Evolutionary conservation across 1,139 yeast genomes (phyloP).

Genomic region (Casaregolazyma suthepensis): DNA sequence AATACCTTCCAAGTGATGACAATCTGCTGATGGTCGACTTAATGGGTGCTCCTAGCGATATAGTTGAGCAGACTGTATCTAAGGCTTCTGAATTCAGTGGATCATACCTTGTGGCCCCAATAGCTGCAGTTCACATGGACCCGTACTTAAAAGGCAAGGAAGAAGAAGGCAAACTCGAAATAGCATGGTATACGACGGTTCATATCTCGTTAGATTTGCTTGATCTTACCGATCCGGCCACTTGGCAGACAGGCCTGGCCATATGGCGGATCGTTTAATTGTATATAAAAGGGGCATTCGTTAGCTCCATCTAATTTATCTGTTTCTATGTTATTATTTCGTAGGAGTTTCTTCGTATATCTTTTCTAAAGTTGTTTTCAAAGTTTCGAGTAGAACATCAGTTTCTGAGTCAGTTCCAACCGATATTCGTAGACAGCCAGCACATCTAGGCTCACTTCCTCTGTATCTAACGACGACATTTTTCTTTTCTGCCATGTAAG

Average conservation of each 20-base stretch:
- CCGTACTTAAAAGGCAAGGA: slow-evolving; percentile 26
- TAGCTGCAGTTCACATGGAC: slow-evolving; percentile 23
- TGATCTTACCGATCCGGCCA: slow-evolving; percentile 32
- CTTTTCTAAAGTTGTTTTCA: slow-evolving; percentile 37
- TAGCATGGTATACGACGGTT: slow-evolving; percentile 22
- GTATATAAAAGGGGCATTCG: neutral
- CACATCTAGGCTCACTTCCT: slow-evolving; percentile 84
- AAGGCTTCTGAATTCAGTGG: slow-evolving; percentile 13
- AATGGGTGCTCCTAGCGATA: slow-evolving; percentile 46
- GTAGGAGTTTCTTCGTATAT: slow-evolving; percentile 28
- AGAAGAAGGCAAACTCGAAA: slow-evolving; percentile 13
- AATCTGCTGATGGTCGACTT: slow-evolving; percentile 42
- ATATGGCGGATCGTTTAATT: slow-evolving; percentile 10
- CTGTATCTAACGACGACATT: slow-evolving; percentile 85
- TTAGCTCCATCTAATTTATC: slow-evolving; percentile 1
- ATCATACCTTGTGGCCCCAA: slow-evolving; percentile 15
- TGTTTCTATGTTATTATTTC: slow-evolving; percentile 42
- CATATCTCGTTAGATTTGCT: slow-evolving; percentile 34
- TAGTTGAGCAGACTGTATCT: slow-evolving; percentile 22
- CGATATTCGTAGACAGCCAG: slow-evolving; percentile 80
- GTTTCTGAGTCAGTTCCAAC: slow-evolving; percentile 82
- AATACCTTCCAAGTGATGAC: slow-evolving; percentile 17
- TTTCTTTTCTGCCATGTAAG: slow-evolving; percentile 59
- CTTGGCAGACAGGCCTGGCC: slow-evolving; percentile 10
- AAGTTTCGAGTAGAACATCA: slow-evolving; percentile 45